Conservation (phyloP, 1,284 basidiomycete species). For the Gomphus sp. region DNA sequence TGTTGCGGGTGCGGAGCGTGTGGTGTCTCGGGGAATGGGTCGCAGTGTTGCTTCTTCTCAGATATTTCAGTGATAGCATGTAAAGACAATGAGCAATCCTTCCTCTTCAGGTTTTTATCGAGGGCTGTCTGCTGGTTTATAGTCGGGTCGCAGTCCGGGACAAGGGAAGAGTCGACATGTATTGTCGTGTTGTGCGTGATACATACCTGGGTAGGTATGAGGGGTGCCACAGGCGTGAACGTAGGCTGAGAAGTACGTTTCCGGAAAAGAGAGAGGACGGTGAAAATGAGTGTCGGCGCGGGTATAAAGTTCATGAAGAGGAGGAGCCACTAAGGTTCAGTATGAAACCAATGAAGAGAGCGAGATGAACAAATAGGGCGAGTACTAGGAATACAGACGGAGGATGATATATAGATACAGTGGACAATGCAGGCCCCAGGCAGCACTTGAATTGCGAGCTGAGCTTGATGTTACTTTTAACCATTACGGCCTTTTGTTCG, state of each 20-base stretch:
- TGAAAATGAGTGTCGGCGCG: not conserved
- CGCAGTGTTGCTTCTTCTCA: not conserved
- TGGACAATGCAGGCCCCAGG: not conserved
- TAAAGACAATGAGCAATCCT: not conserved
- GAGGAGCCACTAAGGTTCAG: not conserved
- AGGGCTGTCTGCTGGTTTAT: not conserved
- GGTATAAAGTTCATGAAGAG: not conserved
- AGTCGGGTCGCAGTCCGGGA: not conserved
- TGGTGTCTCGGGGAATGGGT: slow-evolving; percentile 3
- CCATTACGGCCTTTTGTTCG: not conserved
- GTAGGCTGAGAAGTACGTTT: not conserved
- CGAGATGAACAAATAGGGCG: not conserved
- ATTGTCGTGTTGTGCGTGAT: not conserved
- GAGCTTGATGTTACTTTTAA: not conserved
- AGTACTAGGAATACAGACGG: not conserved
- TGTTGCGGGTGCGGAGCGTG: not conserved
- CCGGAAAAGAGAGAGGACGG: not conserved
- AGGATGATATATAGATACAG: not conserved
- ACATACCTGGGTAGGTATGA: not conserved
- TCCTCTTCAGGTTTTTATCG: not conserved
- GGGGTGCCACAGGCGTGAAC: not conserved
- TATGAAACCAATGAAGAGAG: not conserved
- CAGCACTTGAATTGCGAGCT: not conserved
- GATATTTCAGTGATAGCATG: not conserved
- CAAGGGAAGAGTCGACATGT: not conserved